These are phyloP conservation scores for Dioscorea cayenensis DNA, from an alignment of 116 monocot genomes.

Conservation along the genomic window DNA sequence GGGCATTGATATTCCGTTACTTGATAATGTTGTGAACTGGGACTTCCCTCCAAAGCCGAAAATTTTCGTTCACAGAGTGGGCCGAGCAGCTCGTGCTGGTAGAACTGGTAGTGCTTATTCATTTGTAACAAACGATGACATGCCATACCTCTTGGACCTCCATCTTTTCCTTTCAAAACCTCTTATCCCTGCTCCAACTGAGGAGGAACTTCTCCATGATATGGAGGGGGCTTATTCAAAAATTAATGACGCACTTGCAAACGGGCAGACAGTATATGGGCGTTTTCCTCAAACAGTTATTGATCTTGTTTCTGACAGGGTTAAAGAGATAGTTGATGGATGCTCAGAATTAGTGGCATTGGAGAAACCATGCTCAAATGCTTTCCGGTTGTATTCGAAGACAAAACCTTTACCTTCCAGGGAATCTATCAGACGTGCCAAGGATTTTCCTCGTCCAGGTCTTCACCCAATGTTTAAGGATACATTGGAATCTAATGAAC, in stretches of 20 bases:
- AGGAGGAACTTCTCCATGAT: slow-evolving; percentile 67
- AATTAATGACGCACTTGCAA: slow-evolving; percentile 69
- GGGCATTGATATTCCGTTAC: slow-evolving; percentile 88
- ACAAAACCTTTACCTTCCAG: slow-evolving; percentile 75
- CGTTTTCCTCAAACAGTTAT: slow-evolving; percentile 75
- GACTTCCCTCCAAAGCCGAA: slow-evolving; percentile 94
- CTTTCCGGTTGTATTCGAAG: slow-evolving; percentile 69
- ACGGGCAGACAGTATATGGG: slow-evolving; percentile 82
- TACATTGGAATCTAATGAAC: slow-evolving; percentile 55
- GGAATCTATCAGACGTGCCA: slow-evolving; percentile 72
- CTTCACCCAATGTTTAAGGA: slow-evolving; percentile 71
- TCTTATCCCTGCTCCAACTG: slow-evolving; percentile 79
- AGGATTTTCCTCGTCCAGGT: slow-evolving; percentile 71
- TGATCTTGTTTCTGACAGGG: slow-evolving; percentile 77
- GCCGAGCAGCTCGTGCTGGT: slow-evolving; percentile 82
- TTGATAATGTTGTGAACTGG: slow-evolving; percentile 95
- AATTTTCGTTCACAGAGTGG: slow-evolving; percentile 89
- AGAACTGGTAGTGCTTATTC: slow-evolving; percentile 89
- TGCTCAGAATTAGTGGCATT: slow-evolving; percentile 45
- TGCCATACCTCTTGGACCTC: slow-evolving; percentile 83
- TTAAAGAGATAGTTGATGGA: slow-evolving; percentile 52
- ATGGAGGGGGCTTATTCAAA: slow-evolving; percentile 40
- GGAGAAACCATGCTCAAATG: slow-evolving; percentile 71
- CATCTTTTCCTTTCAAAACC: slow-evolving; percentile 97
- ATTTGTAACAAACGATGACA: slow-evolving; percentile 78